Percentiles rank a stretch among this genome's conserved stretches.
Evolutionary conservation across 257 asterid genomes (phyloP).

Genomic region (Plantago ovata): DNA sequence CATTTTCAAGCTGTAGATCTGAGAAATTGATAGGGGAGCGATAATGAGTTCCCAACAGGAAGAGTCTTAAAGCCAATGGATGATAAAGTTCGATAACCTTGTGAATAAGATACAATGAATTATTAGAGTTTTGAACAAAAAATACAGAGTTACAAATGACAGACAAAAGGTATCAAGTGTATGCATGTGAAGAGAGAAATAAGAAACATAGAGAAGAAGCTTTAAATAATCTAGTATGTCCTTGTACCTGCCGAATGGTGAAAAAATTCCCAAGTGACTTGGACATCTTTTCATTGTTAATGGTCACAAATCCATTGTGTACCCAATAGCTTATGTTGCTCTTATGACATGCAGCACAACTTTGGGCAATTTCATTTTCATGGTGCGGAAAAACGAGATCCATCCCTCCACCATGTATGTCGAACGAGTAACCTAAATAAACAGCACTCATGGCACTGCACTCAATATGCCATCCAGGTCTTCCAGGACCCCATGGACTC

Average conservation of each 20-base stretch:
- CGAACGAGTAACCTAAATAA: constrained; percentile 78
- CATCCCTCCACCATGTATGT: constrained; percentile 99
- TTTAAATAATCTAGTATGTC: not conserved
- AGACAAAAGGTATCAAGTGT: constrained; percentile 9
- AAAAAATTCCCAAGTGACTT: constrained; percentile 96
- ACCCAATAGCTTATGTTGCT: constrained; percentile 82
- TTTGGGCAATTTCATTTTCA: constrained; percentile 98
- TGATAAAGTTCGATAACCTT: constrained; percentile 89
- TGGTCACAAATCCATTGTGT: constrained; percentile 93
- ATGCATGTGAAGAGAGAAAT: not conserved
- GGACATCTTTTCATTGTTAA: constrained; percentile 94
- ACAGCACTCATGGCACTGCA: constrained; percentile 99
- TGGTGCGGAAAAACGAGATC: constrained; percentile 97
- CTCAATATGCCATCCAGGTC: constrained; percentile 99
- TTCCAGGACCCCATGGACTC: constrained; percentile 99
- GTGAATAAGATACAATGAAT: constrained; percentile 20
- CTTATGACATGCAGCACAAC: constrained; percentile 81
- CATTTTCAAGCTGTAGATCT: constrained; percentile 73
- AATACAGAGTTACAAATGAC: not conserved
- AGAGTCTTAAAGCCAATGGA: constrained; percentile 84
- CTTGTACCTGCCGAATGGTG: constrained; percentile 82
- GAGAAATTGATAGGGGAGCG: constrained; percentile 94
- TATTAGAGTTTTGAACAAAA: constrained; percentile 1
- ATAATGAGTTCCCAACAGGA: constrained; percentile 86
- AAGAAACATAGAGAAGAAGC: not conserved